These are phyloP conservation scores for Orychophragmus violaceus DNA, from an alignment of 345 rosid species.

Conservation along the genomic window DNA sequence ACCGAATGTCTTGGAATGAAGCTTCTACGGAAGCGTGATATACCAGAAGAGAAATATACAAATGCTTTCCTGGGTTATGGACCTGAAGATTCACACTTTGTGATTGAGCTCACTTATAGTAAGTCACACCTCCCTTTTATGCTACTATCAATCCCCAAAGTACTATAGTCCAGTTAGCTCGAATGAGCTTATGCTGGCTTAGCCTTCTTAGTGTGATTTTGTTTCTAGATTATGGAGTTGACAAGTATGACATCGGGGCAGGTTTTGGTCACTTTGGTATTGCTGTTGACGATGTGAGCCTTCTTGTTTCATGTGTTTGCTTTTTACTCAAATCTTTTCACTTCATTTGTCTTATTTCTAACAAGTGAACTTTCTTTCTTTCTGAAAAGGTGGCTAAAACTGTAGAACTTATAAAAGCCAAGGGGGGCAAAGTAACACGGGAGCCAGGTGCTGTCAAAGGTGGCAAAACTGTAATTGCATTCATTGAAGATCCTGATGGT, in stretches of 20 bases:
- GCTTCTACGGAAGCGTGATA: conserved; percentile 89
- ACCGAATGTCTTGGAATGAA: conserved; percentile 98
- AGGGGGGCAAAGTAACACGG: conserved; percentile 85
- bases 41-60: conserved; percentile 93
- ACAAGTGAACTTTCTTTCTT: background rate
- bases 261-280: conserved; percentile 98
- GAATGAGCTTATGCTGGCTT: conserved; percentile 5
- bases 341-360: background rate
- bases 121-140: conserved; percentile 39
- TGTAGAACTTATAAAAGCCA: conserved; percentile 83
- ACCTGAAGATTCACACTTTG: conserved; percentile 93
- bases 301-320: background rate
- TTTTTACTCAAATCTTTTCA: too few species aligned
- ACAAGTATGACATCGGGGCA: conserved; percentile 77
- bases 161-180: background rate
- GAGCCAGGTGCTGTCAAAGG: conserved; percentile 97
- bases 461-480: conserved; percentile 84
- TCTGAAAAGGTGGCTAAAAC: conserved; percentile 63
- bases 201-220: background rate
- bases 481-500: conserved; percentile 96
- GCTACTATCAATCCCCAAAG: background rate
- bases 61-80: conserved; percentile 99
- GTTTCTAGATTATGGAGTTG: conserved; percentile 85
- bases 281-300: conserved; percentile 90
- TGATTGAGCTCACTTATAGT: conserved; percentile 92